Conservation (phyloP, 1,139 yeast genomes). For the Blastobotrys ciferrii region DNA sequence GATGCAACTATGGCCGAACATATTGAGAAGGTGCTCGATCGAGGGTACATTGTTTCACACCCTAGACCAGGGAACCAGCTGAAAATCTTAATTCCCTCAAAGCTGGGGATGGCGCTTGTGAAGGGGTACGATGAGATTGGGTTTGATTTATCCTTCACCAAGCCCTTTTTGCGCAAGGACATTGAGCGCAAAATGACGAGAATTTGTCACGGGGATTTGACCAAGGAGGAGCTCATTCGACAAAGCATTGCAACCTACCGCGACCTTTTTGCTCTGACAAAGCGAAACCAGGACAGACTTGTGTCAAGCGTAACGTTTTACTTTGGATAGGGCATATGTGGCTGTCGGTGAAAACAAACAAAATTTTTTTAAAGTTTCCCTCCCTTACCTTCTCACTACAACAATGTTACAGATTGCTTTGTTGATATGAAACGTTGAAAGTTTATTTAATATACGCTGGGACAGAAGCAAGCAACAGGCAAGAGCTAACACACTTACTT, state of each 20-base stretch:
- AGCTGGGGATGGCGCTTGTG: slow-evolving; percentile 80
- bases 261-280: slow-evolving; percentile 41
- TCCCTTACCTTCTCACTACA: neutral
- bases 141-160: slow-evolving; percentile 70
- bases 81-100: slow-evolving; percentile 62
- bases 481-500: neutral
- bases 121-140: slow-evolving; percentile 85
- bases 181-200: slow-evolving; percentile 66
- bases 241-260: slow-evolving; percentile 60
- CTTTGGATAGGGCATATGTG: neutral
- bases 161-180: slow-evolving; percentile 80
- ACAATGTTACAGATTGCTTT: neutral
- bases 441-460: neutral
- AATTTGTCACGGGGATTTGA: slow-evolving; percentile 63
- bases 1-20: slow-evolving; percentile 99
- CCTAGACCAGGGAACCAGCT: slow-evolving; percentile 13
- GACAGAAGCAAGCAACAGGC: neutral
- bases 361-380: neutral
- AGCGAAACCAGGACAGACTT: slow-evolving; percentile 25
- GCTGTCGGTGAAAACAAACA: too few relatives aligned
- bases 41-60: slow-evolving; percentile 55
- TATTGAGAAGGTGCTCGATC: slow-evolving; percentile 68
- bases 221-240: slow-evolving; percentile 54
- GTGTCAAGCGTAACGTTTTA: slow-evolving; percentile 1
- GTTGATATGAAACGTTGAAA: neutral